Base-by-base conservation (phyloP, 2,329 filamentous ascomycete genomes). In the Emericellopsis atlantica region DNA sequence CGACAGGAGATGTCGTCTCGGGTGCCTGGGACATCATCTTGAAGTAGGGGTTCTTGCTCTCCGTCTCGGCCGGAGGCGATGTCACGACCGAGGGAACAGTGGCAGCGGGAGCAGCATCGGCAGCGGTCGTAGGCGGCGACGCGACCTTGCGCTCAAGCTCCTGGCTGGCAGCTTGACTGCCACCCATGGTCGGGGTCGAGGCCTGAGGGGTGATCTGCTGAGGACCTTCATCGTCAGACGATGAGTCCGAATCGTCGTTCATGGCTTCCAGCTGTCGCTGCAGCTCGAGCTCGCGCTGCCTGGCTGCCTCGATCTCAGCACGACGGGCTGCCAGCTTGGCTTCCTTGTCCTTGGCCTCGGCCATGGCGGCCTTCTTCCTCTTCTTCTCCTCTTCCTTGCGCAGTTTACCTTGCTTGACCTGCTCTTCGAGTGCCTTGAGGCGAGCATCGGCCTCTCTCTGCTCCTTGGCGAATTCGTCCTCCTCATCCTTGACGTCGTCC, bases 321-420 rank as follows among this genome's bases (percentile, higher is more conserved):
- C 86, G 80, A 52, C 92, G 85, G 31, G 84, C 82, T 21, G 85
- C 85, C 48, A 95, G 69, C 57, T 84, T 82, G 40, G 79, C 70
- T 58, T 96, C 90, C 57, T 93, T 89, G 52, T 95, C 86, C 60
- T 87, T 90, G 7, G 88, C 78, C 50, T 92, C 86, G 39, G 83
- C 84, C 54, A 84, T 71, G 9, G 88, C 88, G 18, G 87, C 90
- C 65, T 95, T 89, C 68, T 88, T 92, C 51, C 76, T 82, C 47
- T 81, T 85, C 69, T 94, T 95, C 65, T 95, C 92, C 59, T 98
- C 92, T 50, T 93, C 84, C 62, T 95, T 96, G 70, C 87, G 90
- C 40, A 96, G 66, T 66, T 96, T 98, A 53, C 89, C 87, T 56
- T 89, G 85, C 47, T 81, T 81, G 40, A 96, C 88, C 60, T 95